Conservation (phyloP, 1,284 basidiomycete species). For the Amylostereum chailletii region DNA sequence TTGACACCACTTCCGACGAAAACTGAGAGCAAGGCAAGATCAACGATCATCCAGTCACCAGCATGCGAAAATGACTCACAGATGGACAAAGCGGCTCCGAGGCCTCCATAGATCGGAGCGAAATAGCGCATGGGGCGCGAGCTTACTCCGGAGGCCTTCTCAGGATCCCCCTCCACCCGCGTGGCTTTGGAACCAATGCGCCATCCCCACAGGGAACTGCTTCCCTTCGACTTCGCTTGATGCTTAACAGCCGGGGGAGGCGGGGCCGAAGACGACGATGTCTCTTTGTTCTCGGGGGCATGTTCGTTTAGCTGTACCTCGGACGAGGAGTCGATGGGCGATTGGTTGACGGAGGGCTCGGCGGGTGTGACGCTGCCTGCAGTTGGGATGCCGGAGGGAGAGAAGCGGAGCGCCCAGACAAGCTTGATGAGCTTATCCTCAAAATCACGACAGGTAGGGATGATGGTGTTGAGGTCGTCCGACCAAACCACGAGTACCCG, state of each 20-base stretch:
- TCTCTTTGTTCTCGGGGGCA: constrained; percentile 12
- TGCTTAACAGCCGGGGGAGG: neutral
- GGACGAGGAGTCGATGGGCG: constrained; percentile 35
- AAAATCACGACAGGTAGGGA: constrained; percentile 56
- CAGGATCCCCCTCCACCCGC: constrained; percentile 30
- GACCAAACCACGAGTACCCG: constrained; percentile 71
- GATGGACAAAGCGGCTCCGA: constrained; percentile 54
- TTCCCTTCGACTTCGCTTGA: constrained; percentile 15
- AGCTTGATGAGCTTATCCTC: constrained; percentile 76
- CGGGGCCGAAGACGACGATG: neutral
- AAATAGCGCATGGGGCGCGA: constrained; percentile 61
- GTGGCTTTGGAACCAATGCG: constrained; percentile 26
- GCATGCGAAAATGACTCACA: constrained; percentile 31
- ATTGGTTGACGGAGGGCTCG: constrained; percentile 21
- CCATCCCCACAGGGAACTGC: constrained; percentile 23
- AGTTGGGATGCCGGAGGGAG: constrained; percentile 25
- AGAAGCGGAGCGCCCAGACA: constrained; percentile 58
- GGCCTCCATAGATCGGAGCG: constrained; percentile 70
- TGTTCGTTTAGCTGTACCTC: constrained; percentile 43
- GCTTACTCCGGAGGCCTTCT: constrained; percentile 38
- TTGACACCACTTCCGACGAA: constrained; percentile 53
- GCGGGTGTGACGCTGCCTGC: constrained; percentile 21
- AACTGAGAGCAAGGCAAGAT: constrained; percentile 26
- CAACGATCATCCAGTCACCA: neutral
- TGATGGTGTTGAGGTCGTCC: constrained; percentile 64